Conservation (phyloP, 148 eudicot species). For the Vaccinium darrowii region DNA sequence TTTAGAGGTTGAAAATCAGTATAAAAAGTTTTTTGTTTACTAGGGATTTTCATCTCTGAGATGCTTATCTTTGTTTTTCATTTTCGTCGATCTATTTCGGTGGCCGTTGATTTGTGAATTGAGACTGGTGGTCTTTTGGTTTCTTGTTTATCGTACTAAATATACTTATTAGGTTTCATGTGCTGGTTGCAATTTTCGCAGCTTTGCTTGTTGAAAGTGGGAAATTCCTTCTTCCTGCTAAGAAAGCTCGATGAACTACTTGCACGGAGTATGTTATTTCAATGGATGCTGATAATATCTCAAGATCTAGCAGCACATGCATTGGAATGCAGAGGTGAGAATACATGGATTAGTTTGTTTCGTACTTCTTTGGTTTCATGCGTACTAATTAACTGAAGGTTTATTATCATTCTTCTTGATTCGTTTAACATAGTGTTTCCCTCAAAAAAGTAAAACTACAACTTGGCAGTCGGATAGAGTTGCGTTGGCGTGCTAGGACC, state of each 20-base stretch:
- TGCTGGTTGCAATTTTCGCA: slow-evolving; percentile 14
- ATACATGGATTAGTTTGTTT: not conserved
- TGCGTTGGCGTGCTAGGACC: too few relatives aligned
- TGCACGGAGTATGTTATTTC: slow-evolving; percentile 63
- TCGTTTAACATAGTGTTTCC: not conserved
- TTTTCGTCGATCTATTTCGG: not conserved
- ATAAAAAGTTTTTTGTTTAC: not conserved
- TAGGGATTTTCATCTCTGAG: not conserved
- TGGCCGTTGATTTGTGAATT: not conserved
- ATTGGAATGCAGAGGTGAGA: slow-evolving; percentile 53
- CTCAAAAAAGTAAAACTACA: too few relatives aligned
- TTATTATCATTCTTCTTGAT: not conserved
- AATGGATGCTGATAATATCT: slow-evolving; percentile 61
- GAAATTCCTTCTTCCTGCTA: slow-evolving; percentile 63
- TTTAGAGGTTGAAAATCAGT: not conserved
- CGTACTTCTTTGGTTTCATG: not conserved
- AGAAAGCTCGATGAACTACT: slow-evolving; percentile 57
- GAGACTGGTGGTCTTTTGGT: not conserved
- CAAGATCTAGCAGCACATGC: slow-evolving; percentile 58
- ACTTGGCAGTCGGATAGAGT: too few relatives aligned
- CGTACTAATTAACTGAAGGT: not conserved
- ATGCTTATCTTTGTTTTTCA: not conserved
- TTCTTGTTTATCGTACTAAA: not conserved
- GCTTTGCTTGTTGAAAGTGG: slow-evolving; percentile 59
- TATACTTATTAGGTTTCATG: not conserved